Evolutionary conservation across 768 basidiomycete species (phyloP).

Genomic region (Podaxis sp.): DNA sequence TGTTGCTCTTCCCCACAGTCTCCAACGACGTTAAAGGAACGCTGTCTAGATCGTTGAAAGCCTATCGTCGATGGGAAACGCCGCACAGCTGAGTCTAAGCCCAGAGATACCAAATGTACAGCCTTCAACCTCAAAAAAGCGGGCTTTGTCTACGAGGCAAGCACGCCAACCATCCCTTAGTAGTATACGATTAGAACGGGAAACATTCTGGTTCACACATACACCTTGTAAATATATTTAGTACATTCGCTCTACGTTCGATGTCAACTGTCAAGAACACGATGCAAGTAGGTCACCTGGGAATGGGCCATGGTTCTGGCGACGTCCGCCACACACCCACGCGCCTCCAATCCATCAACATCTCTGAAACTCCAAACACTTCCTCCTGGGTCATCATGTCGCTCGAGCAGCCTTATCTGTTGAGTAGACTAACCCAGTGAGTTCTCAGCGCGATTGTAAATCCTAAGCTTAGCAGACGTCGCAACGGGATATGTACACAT

Average conservation of each 20-base stretch:
- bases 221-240: background rate
- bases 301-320: background rate
- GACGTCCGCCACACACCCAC: background rate
- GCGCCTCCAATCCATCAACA: background rate
- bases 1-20: background rate
- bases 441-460: background rate
- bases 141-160: background rate
- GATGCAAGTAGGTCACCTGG: background rate
- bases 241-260: background rate
- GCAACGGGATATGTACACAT: background rate
- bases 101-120: background rate
- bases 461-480: background rate
- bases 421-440: background rate
- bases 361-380: background rate
- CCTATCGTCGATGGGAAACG: background rate
- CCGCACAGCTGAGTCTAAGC: background rate
- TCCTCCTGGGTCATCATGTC: background rate
- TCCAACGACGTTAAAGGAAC: background rate
- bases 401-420: background rate
- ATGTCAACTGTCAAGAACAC: constrained; percentile 11
- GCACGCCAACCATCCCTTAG: background rate
- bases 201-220: too few species aligned
- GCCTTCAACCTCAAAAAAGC: background rate
- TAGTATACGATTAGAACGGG: background rate
- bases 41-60: background rate